phyloP scores from a whole-genome alignment of 176 grass and related monocot species.

The Dactylis glomerata region DNA sequence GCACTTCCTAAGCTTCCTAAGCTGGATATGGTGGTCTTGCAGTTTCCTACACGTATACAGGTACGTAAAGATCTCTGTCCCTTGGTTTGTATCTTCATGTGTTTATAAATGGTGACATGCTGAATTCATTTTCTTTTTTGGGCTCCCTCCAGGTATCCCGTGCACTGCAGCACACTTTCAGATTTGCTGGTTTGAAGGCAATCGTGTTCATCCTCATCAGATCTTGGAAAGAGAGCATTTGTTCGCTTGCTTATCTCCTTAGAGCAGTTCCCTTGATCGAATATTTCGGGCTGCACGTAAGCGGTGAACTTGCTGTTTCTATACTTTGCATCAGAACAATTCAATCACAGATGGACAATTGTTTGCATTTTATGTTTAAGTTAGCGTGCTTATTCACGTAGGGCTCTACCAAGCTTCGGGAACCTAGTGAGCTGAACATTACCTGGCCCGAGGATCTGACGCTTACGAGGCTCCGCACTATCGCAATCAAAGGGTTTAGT shows the following conservation, averaged over 20 bases:
- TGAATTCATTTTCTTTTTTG: too few relatives aligned
- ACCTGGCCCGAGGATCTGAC: background rate
- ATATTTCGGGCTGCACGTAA: background rate
- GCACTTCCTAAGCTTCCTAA: background rate
- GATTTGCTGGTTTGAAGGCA: background rate
- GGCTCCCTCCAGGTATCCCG: too few relatives aligned
- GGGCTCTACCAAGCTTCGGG: background rate
- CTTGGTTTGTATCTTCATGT: background rate
- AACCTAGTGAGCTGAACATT: background rate
- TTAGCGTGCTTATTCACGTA: background rate
- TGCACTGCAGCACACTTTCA: background rate
- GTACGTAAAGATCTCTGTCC: slow-evolving; percentile 12
- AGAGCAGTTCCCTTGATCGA: background rate
- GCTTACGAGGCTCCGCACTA: background rate
- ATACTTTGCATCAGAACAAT: background rate
- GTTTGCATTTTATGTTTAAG: background rate
- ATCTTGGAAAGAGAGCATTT: slow-evolving; percentile 4
- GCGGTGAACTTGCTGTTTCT: background rate
- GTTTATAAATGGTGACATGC: background rate
- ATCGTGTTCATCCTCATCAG: slow-evolving; percentile 2
- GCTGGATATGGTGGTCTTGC: background rate
- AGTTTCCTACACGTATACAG: background rate
- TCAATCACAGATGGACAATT: background rate
- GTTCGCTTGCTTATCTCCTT: background rate
- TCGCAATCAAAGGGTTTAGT: slow-evolving; percentile 1